Conservation (phyloP, 345 rosid genomes). For the Brassica cretica region DNA sequence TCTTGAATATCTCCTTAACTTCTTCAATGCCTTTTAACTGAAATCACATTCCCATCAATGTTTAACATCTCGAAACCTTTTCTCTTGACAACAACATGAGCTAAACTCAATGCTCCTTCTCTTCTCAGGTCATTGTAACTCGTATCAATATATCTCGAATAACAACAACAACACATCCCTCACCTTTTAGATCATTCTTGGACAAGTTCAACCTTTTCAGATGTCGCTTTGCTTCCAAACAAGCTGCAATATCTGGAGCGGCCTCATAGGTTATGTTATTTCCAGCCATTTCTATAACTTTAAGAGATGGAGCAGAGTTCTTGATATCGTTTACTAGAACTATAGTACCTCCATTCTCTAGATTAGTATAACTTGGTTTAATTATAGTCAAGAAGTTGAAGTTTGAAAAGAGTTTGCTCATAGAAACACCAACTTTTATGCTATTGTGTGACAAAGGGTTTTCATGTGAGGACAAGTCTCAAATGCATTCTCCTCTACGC, state of each 20-base stretch:
- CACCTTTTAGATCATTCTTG: conserved; percentile 76
- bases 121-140: too few species aligned
- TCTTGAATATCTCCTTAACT: conserved; percentile 56
- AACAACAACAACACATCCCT: conserved; percentile 50
- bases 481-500: conserved; percentile 63
- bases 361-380: conserved; percentile 61
- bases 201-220: conserved; percentile 68
- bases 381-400: conserved; percentile 54
- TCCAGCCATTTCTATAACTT: conserved; percentile 82
- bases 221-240: conserved; percentile 51
- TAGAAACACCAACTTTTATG: conserved; percentile 59
- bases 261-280: conserved; percentile 69
- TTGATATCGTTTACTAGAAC: conserved; percentile 54
- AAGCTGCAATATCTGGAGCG: conserved; percentile 54
- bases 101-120: conserved; percentile 13
- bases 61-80: conserved; percentile 63
- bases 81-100: conserved; percentile 54
- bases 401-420: conserved; percentile 56
- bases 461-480: conserved; percentile 52
- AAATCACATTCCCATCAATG: conserved; percentile 63
- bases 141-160: too few species aligned
- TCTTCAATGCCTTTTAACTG: conserved; percentile 70
- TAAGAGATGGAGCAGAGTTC: conserved; percentile 61
- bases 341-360: conserved; percentile 65
- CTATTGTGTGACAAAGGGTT: conserved; percentile 62